These are phyloP conservation scores for Citrus sinensis DNA, from an alignment of 345 rosid genomes.

Conservation along the genomic window DVS_A1.0 CM039169.1:33808501-33809000, in stretches of 20 bases:
- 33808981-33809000: constrained; percentile 73
- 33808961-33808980: constrained; percentile 69
- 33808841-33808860: constrained; percentile 61
- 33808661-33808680: neutral
- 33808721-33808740: constrained; percentile 59
- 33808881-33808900: constrained; percentile 63
- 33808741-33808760: constrained; percentile 71
- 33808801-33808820: constrained; percentile 72
- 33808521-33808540: constrained; percentile 13
- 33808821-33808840: constrained; percentile 66
- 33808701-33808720: neutral
- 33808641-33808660: neutral
- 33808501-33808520: neutral
- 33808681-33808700: neutral
- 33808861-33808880: constrained; percentile 64
- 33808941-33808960: constrained; percentile 88
- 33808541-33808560: constrained; percentile 16
- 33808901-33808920: constrained; percentile 66
- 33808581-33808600: constrained; percentile 23
- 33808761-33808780: constrained; percentile 75
- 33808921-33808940: constrained; percentile 73
- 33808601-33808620: constrained; percentile 10
- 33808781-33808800: constrained; percentile 69
- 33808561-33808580: constrained; percentile 33
- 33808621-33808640: neutral